Conservation (phyloP, 805 yeast genomes). For the Debaryomyces tyrocola region DNA sequence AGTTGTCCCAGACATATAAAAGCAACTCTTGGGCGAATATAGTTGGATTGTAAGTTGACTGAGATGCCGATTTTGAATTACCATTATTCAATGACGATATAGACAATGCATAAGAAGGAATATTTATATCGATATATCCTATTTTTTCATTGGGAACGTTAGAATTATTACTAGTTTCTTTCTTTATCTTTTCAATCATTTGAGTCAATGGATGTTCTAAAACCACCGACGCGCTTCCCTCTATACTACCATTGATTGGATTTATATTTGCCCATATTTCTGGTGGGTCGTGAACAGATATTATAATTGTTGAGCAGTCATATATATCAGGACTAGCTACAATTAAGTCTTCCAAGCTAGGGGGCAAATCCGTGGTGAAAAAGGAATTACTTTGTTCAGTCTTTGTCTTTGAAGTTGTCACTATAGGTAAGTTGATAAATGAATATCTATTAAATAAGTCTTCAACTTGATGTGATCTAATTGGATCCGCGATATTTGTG, state of each 20-base stretch:
- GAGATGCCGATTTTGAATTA: constrained; percentile 25
- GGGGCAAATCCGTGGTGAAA: constrained; percentile 43
- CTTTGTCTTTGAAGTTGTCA: constrained; percentile 20
- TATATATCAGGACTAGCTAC: constrained; percentile 71
- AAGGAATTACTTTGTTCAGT: constrained; percentile 17
- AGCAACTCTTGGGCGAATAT: constrained; percentile 75
- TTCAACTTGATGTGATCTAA: constrained; percentile 68
- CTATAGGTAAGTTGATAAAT: constrained; percentile 69
- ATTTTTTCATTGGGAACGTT: constrained; percentile 26
- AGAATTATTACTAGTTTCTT: constrained; percentile 26
- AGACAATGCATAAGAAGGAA: constrained; percentile 58
- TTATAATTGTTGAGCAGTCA: constrained; percentile 59
- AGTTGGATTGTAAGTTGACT: constrained; percentile 52
- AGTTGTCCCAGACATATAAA: constrained; percentile 87
- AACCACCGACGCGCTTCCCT: constrained; percentile 68
- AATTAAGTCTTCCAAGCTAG: constrained; percentile 60
- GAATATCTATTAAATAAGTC: constrained; percentile 53
- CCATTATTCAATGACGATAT: constrained; percentile 11
- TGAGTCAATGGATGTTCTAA: constrained; percentile 67
- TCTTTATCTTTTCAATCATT: constrained; percentile 56
- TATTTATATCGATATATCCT: constrained; percentile 81
- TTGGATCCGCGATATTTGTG: constrained; percentile 66
- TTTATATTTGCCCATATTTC: constrained; percentile 88
- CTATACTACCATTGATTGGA: constrained; percentile 75
- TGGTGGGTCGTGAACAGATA: constrained; percentile 87